Conservation (phyloP, 192 early-diverging fungal genomes). For the Coemansia sp. region DNA sequence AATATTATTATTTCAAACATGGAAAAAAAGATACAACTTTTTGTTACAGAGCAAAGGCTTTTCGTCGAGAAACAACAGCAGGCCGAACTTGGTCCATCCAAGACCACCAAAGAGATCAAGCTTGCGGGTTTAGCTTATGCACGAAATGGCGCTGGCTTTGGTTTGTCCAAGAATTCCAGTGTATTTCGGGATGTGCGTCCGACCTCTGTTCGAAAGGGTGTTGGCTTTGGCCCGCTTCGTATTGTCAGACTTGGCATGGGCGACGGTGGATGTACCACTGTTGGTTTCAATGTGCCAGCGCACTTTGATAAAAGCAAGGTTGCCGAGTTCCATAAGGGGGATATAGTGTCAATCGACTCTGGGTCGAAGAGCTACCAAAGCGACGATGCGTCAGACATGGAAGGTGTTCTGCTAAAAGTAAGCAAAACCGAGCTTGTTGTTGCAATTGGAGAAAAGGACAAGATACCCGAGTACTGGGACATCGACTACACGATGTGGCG, state of each 20-base stretch:
- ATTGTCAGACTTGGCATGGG: not conserved
- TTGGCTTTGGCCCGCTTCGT: not conserved
- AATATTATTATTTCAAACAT: not conserved
- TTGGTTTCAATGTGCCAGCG: not conserved
- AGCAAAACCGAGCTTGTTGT: not conserved
- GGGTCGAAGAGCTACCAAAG: not conserved
- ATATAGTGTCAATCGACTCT: not conserved
- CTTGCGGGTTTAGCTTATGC: no score
- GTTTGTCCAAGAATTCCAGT: no score
- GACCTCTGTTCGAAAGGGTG: not conserved
- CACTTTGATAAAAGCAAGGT: not conserved
- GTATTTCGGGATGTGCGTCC: not conserved
- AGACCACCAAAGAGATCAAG: not conserved
- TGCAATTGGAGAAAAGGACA: not conserved
- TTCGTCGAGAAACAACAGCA: not conserved
- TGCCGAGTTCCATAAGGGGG: not conserved
- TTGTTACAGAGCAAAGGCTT: not conserved
- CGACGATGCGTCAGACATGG: not conserved
- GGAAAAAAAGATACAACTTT: not conserved
- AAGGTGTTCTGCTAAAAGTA: conserved; percentile 2
- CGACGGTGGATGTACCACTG: not conserved
- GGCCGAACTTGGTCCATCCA: not conserved
- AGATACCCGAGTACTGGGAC: not conserved
- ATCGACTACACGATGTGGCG: not conserved
- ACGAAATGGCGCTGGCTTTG: no score